Conservation (phyloP, 2,329 filamentous ascomycete species). For the Claviceps paspali region DNA sequence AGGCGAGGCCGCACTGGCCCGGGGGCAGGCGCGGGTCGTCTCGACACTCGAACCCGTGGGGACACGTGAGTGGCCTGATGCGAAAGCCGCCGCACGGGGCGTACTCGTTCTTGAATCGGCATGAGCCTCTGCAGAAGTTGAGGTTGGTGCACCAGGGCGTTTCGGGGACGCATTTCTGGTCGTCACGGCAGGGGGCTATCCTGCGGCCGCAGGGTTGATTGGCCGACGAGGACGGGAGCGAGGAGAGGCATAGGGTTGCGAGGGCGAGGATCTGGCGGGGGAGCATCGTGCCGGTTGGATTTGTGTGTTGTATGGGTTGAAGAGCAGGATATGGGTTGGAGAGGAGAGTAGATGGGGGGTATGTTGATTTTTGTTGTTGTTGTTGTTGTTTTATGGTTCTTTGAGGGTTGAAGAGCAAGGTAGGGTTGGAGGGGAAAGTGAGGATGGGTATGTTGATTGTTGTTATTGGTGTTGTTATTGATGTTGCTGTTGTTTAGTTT, state of each 20-base stretch:
- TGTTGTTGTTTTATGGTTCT: too few species aligned
- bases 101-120: slow-evolving; percentile 17
- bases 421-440: too few species aligned
- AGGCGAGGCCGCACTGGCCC: slow-evolving; percentile 18
- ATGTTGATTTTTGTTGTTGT: too few species aligned
- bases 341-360: too few species aligned
- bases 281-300: too few species aligned
- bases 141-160: slow-evolving; percentile 11
- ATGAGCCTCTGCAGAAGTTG: slow-evolving; percentile 15
- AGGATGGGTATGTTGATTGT: too few species aligned
- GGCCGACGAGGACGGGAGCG: not conserved
- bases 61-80: slow-evolving; percentile 12
- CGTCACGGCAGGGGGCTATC: slow-evolving; percentile 13
- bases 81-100: slow-evolving; percentile 17
- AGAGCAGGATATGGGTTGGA: too few species aligned
- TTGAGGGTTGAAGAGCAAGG: too few species aligned
- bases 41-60: slow-evolving; percentile 12
- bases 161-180: slow-evolving; percentile 13
- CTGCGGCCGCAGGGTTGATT: slow-evolving; percentile 14
- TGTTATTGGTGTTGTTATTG: not conserved
- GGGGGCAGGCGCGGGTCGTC: slow-evolving; percentile 19
- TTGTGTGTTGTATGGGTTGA: too few species aligned
- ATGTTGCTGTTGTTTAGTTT: not conserved
- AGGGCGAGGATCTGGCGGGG: slow-evolving; percentile 9
- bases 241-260: slow-evolving; percentile 10